Evolutionary conservation across 768 basidiomycete species (phyloP).

Genomic region (Candolleomyces eurysporus): DNA sequence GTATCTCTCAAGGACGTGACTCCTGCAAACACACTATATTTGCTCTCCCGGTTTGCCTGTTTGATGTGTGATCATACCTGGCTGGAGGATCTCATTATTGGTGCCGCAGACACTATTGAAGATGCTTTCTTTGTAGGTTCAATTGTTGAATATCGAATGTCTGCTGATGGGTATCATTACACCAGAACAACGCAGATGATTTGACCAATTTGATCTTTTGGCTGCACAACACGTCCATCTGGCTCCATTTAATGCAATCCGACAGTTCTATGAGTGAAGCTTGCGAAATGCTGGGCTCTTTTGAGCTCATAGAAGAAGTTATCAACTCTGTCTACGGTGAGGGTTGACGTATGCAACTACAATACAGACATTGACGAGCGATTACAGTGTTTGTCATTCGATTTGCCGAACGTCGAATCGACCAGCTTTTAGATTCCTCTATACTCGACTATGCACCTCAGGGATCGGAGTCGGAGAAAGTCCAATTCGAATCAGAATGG

Average conservation of each 20-base stretch:
- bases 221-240: conserved; percentile 87
- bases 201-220: conserved; percentile 88
- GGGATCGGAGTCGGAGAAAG: conserved; percentile 73
- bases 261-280: conserved; percentile 75
- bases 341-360: conserved; percentile 11
- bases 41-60: conserved; percentile 91
- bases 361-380: conserved; percentile 11
- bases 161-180: conserved; percentile 6
- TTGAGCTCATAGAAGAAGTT: conserved; percentile 86
- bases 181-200: conserved; percentile 80
- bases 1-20: conserved; percentile 73
- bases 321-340: conserved; percentile 93
- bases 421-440: conserved; percentile 77
- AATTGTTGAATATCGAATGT: too few relatives aligned
- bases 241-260: conserved; percentile 89
- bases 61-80: conserved; percentile 87
- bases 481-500: conserved; percentile 98
- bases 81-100: conserved; percentile 90
- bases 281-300: conserved; percentile 82
- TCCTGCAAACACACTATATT: conserved; percentile 89
- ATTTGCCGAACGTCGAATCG: conserved; percentile 85
- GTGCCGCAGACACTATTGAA: conserved; percentile 90
- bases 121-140: conserved; percentile 76
- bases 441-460: conserved; percentile 80
- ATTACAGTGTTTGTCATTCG: conserved; percentile 89